Conservation (phyloP, 768 basidiomycete genomes). For the Trametes coccinea region DNA sequence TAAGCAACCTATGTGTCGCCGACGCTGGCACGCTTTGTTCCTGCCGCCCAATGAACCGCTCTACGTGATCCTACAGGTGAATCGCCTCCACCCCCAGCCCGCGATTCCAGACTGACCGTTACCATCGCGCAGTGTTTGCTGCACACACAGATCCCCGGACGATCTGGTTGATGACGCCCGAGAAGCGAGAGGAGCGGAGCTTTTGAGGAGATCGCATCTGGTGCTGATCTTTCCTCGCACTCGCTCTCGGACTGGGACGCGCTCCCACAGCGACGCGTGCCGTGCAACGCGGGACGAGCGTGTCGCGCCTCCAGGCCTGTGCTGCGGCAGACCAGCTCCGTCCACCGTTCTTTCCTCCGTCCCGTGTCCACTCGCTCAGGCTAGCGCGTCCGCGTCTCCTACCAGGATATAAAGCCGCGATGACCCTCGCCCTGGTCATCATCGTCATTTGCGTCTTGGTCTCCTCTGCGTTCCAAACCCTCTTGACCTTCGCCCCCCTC, state of each 20-base stretch:
- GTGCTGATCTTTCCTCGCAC: not conserved
- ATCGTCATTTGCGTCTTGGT: slow-evolving; percentile 13
- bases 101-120: no score
- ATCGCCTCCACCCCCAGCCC: no score
- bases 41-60: no score
- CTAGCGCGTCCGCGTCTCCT: not conserved
- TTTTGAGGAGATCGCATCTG: not conserved
- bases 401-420: not conserved
- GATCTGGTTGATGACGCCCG: no score
- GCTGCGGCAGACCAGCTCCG: slow-evolving; percentile 5
- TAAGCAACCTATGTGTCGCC: no score
- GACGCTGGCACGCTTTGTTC: no score
- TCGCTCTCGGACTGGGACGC: not conserved
- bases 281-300: slow-evolving; percentile 4
- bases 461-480: not conserved
- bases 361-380: not conserved
- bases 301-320: not conserved
- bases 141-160: no score
- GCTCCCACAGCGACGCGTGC: slow-evolving; percentile 1
- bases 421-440: slow-evolving; percentile 5
- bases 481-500: slow-evolving; percentile 7
- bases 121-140: no score
- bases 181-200: no score
- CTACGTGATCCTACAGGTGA: no score
- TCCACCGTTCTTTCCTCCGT: not conserved